Evolutionary conservation across 2,329 filamentous ascomycete species (phyloP).

Genomic region (Chrysosporium keratinophilum): DNA sequence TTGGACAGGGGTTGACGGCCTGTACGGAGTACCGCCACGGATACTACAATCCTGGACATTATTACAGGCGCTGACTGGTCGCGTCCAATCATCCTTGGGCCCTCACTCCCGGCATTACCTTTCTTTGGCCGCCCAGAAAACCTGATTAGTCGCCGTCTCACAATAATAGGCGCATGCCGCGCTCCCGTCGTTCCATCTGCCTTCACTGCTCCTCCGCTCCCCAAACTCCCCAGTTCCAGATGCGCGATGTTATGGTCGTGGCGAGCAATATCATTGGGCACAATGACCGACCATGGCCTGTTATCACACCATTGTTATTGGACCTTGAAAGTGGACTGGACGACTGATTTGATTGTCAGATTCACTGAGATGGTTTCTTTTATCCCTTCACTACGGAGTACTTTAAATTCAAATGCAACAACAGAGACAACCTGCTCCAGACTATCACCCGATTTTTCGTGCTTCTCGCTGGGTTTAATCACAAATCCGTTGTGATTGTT

Average conservation of each 20-base stretch:
- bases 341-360: neutral
- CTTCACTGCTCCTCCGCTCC: neutral
- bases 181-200: neutral
- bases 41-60: neutral
- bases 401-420: too few relatives aligned
- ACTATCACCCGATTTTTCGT: too few relatives aligned
- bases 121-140: neutral
- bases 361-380: neutral
- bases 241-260: neutral
- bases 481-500: too few relatives aligned
- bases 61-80: neutral
- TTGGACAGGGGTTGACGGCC: neutral
- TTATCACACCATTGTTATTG: neutral
- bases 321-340: neutral
- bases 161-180: slow-evolving; percentile 5
- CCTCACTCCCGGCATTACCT: neutral
- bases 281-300: neutral
- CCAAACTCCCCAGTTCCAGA: neutral
- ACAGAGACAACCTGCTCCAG: too few relatives aligned
- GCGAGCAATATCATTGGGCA: slow-evolving; percentile 1
- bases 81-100: neutral
- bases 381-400: too few relatives aligned
- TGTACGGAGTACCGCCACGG: neutral
- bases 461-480: too few relatives aligned
- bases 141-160: slow-evolving; percentile 1